These are phyloP conservation scores for Camellia sinensis DNA, from an alignment of 148 eudicot genomes.

Conservation along the genomic window DNA sequence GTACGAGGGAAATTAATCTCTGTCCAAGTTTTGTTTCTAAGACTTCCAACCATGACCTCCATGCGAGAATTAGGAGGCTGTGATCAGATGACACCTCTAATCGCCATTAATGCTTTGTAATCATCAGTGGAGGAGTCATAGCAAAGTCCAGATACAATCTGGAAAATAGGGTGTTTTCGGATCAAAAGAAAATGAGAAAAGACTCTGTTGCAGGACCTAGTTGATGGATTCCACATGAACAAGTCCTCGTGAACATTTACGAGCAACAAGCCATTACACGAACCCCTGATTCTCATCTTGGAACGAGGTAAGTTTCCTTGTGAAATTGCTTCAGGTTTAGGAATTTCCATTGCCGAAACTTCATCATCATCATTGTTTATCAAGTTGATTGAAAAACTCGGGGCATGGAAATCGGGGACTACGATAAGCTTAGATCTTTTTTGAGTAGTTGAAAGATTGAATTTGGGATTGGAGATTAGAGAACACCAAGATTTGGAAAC, in stretches of 20 bases:
- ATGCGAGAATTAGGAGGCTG: too few species aligned
- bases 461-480: background rate
- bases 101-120: background rate
- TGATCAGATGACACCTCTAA: background rate
- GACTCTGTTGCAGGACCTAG: background rate
- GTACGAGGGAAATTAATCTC: background rate
- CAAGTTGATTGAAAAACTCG: background rate
- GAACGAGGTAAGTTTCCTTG: background rate
- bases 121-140: background rate
- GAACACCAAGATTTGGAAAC: background rate
- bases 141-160: background rate
- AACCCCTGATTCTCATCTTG: background rate
- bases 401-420: too few species aligned
- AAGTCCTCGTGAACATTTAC: background rate
- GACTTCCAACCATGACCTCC: background rate
- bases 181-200: background rate
- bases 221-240: conserved; percentile 3
- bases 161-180: background rate
- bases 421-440: too few species aligned
- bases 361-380: background rate
- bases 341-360: background rate
- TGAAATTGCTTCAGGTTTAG: background rate
- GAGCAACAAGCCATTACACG: background rate
- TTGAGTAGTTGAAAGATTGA: background rate
- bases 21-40: background rate